Conservation (phyloP, 805 yeast species). For the Ogataea pini region DNA sequence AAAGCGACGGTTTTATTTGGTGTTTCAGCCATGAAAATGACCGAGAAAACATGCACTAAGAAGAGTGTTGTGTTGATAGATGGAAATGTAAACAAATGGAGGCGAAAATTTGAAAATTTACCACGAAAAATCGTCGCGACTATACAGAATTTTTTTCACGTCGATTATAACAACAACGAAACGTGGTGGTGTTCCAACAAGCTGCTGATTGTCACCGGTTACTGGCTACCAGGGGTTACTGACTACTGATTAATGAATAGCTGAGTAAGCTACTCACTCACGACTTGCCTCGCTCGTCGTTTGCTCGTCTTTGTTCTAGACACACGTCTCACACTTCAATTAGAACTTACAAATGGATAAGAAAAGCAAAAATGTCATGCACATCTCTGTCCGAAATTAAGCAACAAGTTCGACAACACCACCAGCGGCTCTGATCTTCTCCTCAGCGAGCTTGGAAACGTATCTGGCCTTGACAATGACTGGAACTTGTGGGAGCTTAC, state of each 20-base stretch:
- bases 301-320: neutral
- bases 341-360: conserved; percentile 8
- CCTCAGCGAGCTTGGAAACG: conserved; percentile 98
- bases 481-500: conserved; percentile 96
- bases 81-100: neutral
- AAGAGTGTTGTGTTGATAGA: neutral
- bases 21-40: neutral
- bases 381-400: conserved; percentile 45
- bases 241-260: too few species aligned
- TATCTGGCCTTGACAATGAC: conserved; percentile 99
- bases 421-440: conserved; percentile 99
- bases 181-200: too few species aligned
- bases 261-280: neutral
- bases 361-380: conserved; percentile 11
- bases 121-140: too few species aligned
- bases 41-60: neutral
- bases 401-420: conserved; percentile 99
- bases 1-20: neutral
- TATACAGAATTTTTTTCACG: too few species aligned
- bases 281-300: neutral
- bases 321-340: conserved; percentile 7
- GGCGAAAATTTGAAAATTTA: neutral
- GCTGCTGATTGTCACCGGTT: too few species aligned
- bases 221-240: too few species aligned
- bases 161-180: too few species aligned